phyloP scores from a whole-genome alignment of 2,329 filamentous ascomycete genomes.

The Pseudogymnoascus sp. region DNA sequence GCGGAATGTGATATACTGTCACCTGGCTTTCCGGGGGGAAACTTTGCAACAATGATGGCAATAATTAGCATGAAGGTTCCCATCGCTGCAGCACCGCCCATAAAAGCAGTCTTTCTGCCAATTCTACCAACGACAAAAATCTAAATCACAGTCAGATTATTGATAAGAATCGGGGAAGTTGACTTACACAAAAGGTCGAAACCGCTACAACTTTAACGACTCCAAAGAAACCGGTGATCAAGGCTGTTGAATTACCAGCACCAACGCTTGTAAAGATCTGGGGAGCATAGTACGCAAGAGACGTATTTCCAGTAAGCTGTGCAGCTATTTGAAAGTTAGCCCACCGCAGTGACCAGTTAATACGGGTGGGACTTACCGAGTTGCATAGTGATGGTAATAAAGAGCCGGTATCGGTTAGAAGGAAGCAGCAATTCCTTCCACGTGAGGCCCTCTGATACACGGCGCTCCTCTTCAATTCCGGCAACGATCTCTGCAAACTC shows the following conservation, averaged over 20 bases:
- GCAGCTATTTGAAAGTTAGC: conserved; percentile 13
- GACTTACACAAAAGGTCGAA: conserved; percentile 23
- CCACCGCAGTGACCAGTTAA: not conserved
- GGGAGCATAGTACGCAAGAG: conserved; percentile 43
- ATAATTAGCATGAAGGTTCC: conserved; percentile 43
- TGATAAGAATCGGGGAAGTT: not conserved
- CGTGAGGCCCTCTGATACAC: conserved; percentile 36
- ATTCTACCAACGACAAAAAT: conserved; percentile 40
- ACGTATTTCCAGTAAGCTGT: conserved; percentile 44
- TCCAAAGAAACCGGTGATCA: conserved; percentile 46
- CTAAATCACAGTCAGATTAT: conserved; percentile 28
- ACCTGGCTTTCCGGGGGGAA: conserved; percentile 31
- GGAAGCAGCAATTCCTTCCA: conserved; percentile 40
- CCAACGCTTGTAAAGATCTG: conserved; percentile 44
- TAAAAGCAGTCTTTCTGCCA: conserved; percentile 37
- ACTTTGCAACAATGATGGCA: conserved; percentile 35
- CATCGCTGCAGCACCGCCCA: conserved; percentile 40
- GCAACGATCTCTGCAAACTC: conserved; percentile 37
- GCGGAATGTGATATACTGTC: conserved; percentile 19
- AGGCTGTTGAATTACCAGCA: conserved; percentile 37
- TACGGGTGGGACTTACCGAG: conserved; percentile 28
- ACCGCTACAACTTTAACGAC: conserved; percentile 40
- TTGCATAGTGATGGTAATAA: conserved; percentile 40
- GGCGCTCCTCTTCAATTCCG: conserved; percentile 39
- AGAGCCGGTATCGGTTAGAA: conserved; percentile 38